Evolutionary conservation across 1,284 basidiomycete genomes (phyloP).

Genomic region (Tylopilus sp.): DNA sequence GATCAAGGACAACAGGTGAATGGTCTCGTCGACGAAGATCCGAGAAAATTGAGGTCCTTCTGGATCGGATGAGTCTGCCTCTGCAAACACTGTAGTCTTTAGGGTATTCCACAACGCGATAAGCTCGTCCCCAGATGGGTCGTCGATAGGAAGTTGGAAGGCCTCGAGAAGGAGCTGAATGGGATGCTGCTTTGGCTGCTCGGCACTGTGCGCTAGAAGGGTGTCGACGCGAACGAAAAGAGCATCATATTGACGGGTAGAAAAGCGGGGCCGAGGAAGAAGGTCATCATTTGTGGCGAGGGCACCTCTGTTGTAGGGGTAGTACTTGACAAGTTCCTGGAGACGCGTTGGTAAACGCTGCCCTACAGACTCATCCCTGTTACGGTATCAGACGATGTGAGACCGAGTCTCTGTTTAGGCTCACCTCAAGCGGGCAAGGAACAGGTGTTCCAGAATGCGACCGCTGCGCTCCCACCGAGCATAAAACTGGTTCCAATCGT

Average conservation of each 20-base stretch:
- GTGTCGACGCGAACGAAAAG: conserved; percentile 62
- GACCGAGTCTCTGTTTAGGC: conserved; percentile 12
- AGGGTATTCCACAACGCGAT: conserved; percentile 52
- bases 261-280: conserved; percentile 57
- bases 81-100: conserved; percentile 38
- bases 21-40: conserved; percentile 65
- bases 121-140: conserved; percentile 36
- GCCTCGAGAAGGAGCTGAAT: conserved; percentile 59
- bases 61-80: conserved; percentile 3
- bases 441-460: conserved; percentile 67
- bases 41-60: conserved; percentile 38
- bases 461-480: conserved; percentile 67
- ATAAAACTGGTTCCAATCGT: conserved; percentile 57
- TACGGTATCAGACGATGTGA: conserved; percentile 4
- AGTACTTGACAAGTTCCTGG: conserved; percentile 61
- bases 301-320: conserved; percentile 53
- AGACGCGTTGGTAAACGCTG: conserved; percentile 64
- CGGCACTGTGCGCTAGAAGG: conserved; percentile 37
- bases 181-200: conserved; percentile 49
- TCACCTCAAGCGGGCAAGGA: conserved; percentile 65
- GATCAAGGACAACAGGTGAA: conserved; percentile 40
- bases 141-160: conserved; percentile 42
- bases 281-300: conserved; percentile 40
- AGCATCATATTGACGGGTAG: conserved; percentile 58
- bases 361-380: conserved; percentile 55